Evolutionary conservation across 106 monocot genomes (phyloP).

Genomic region (Acorus calamus): DNA sequence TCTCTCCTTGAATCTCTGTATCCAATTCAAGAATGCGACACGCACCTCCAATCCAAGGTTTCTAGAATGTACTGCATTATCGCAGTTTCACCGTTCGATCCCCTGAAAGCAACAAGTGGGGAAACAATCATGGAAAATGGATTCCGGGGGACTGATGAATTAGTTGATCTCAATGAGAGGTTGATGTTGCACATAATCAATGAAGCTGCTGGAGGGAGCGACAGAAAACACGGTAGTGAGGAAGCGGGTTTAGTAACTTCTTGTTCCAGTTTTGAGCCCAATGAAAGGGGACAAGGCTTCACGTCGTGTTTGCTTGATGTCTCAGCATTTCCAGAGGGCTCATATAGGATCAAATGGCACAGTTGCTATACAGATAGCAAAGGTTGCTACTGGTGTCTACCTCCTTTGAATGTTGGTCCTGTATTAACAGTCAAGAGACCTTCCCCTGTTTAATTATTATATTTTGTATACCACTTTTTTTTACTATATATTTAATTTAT

Average conservation of each 20-base stretch:
- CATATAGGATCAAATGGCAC: constrained; percentile 73
- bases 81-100: constrained; percentile 18
- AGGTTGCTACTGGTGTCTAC: constrained; percentile 41
- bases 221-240: neutral
- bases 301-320: constrained; percentile 62
- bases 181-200: constrained; percentile 18
- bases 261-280: constrained; percentile 30
- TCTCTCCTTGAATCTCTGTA: constrained; percentile 49
- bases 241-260: constrained; percentile 7
- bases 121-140: constrained; percentile 13
- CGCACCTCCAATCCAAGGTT: constrained; percentile 4
- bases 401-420: constrained; percentile 32
- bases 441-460: neutral
- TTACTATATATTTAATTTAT: too few relatives aligned
- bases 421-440: constrained; percentile 34
- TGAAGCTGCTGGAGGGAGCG: neutral
- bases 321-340: constrained; percentile 58
- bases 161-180: constrained; percentile 28
- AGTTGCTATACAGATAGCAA: constrained; percentile 43
- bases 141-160: constrained; percentile 17
- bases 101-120: neutral
- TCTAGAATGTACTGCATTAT: constrained; percentile 45
- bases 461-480: too few relatives aligned
- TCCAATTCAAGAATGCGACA: constrained; percentile 40
- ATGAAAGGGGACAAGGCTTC: constrained; percentile 45